Evolutionary conservation across 805 yeast species (phyloP).

Genomic region (Yarrowia sp.): DNA sequence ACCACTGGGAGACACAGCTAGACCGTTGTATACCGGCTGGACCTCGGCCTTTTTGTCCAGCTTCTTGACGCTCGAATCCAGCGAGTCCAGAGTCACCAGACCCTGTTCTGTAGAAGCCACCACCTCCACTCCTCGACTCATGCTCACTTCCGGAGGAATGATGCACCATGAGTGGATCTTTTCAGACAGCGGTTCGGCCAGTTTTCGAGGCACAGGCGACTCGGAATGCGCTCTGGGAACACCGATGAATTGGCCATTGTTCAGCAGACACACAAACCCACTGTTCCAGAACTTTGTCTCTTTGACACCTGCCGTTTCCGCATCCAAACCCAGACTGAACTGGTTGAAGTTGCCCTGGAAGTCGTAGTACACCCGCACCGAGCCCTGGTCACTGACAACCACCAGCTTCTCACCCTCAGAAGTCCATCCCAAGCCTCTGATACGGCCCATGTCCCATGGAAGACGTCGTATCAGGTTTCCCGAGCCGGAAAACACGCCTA

Average conservation of each 20-base stretch:
- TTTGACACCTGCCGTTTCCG: slow-evolving; percentile 49
- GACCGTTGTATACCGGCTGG: slow-evolving; percentile 24
- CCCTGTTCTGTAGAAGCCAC: slow-evolving; percentile 44
- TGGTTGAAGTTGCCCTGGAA: slow-evolving; percentile 72
- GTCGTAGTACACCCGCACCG: slow-evolving; percentile 65
- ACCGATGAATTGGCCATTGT: slow-evolving; percentile 54
- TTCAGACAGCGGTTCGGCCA: slow-evolving; percentile 1
- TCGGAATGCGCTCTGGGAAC: slow-evolving; percentile 46
- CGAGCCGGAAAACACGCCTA: slow-evolving; percentile 48
- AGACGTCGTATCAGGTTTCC: slow-evolving; percentile 46
- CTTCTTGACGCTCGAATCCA: slow-evolving; percentile 17
- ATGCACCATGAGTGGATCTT: slow-evolving; percentile 48
- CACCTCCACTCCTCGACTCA: slow-evolving; percentile 48
- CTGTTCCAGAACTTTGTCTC: slow-evolving; percentile 53
- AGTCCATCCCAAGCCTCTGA: slow-evolving; percentile 63
- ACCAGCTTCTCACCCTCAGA: slow-evolving; percentile 58
- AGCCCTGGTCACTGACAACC: slow-evolving; percentile 61
- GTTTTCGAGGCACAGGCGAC: slow-evolving; percentile 12
- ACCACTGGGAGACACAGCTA: slow-evolving; percentile 61
- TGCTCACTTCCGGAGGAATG: slow-evolving; percentile 45
- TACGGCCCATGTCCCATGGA: slow-evolving; percentile 52
- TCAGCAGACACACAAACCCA: slow-evolving; percentile 56
- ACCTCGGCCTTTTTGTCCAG: slow-evolving; percentile 40
- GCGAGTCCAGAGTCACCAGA: slow-evolving; percentile 39
- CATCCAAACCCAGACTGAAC: slow-evolving; percentile 52